Evolutionary conservation across 108 stramenopile genomes (phyloP).

Genomic region (Pseudonitzschia pungens): DNA sequence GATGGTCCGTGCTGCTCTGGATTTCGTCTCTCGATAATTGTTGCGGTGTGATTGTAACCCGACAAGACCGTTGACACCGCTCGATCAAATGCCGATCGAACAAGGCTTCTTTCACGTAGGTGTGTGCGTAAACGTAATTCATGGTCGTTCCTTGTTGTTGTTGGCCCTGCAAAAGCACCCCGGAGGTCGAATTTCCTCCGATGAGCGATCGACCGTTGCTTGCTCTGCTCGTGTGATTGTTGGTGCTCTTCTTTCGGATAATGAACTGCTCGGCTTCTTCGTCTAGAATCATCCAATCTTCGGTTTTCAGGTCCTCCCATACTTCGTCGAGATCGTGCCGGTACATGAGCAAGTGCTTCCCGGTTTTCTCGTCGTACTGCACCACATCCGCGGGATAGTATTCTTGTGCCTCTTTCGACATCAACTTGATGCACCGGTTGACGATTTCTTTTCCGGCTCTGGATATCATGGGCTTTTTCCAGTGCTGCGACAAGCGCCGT

Average conservation of each 20-base stretch:
- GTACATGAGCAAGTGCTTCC: conserved; percentile 73
- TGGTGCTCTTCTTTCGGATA: conserved; percentile 60
- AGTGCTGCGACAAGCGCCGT: conserved; percentile 53
- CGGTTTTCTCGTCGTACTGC: conserved; percentile 61
- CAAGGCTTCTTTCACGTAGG: conserved; percentile 66
- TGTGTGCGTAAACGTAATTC: conserved; percentile 71
- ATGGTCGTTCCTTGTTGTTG: conserved; percentile 26
- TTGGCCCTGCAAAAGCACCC: conserved; percentile 28
- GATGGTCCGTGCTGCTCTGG: conserved; percentile 2
- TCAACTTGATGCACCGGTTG: conserved; percentile 73
- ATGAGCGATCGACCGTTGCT: background rate
- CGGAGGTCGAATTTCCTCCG: conserved; percentile 11
- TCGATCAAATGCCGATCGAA: conserved; percentile 49
- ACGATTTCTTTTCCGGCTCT: conserved; percentile 66
- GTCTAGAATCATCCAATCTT: conserved; percentile 86
- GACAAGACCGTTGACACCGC: conserved; percentile 60
- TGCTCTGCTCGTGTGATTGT: background rate
- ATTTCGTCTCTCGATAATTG: conserved; percentile 40
- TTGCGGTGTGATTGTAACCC: conserved; percentile 61
- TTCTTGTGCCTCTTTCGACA: conserved; percentile 62
- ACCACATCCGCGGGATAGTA: conserved; percentile 79
- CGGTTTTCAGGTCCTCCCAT: conserved; percentile 72
- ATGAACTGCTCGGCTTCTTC: conserved; percentile 65
- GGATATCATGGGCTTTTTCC: conserved; percentile 49
- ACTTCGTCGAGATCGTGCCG: conserved; percentile 65